Conservation (phyloP, 371 early-diverging fungal species). For the Actinomucor elegans region DNA sequence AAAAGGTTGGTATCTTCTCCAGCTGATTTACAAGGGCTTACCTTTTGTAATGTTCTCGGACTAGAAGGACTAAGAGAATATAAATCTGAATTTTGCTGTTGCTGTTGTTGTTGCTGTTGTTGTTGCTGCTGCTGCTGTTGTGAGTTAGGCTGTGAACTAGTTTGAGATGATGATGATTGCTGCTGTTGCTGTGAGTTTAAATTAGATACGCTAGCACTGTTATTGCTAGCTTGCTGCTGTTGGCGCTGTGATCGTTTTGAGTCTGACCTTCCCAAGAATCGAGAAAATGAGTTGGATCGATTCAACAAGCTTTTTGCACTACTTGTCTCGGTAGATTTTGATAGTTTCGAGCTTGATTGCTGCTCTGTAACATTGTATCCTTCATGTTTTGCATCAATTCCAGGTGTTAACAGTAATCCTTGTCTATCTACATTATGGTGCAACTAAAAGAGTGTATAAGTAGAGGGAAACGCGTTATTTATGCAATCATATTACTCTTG, state of each 20-base stretch:
- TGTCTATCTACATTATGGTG: conserved; percentile 5
- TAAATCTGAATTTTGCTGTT: conserved; percentile 18
- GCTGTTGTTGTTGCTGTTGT: conserved; percentile 1
- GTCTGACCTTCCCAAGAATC: conserved; percentile 51
- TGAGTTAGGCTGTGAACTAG: background rate
- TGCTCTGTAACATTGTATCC: conserved; percentile 32
- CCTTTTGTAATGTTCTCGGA: conserved; percentile 41
- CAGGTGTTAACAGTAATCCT: conserved; percentile 4
- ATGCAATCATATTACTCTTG: conserved; percentile 2
- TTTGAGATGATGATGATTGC: background rate
- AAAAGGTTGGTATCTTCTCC: too few relatives aligned
- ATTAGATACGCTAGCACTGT: conserved; percentile 1
- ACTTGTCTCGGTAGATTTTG: conserved; percentile 41
- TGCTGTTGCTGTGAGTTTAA: conserved; percentile 5
- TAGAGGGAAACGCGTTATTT: background rate
- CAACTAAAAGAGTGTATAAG: background rate
- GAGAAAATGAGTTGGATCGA: conserved; percentile 51
- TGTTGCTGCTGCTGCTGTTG: conserved; percentile 7
- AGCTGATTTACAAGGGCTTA: conserved; percentile 7
- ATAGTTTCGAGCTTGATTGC: conserved; percentile 19
- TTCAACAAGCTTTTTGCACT: conserved; percentile 36
- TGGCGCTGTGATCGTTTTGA: conserved; percentile 37
- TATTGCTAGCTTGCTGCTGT: conserved; percentile 7
- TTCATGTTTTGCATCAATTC: conserved; percentile 26
- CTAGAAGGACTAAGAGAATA: conserved; percentile 36